Evolutionary conservation across 2,329 filamentous ascomycete species (phyloP), one percentile per base, ranked within the genome.

Genomic region (Xenosphaeropsis pyriputrescens): DNA sequence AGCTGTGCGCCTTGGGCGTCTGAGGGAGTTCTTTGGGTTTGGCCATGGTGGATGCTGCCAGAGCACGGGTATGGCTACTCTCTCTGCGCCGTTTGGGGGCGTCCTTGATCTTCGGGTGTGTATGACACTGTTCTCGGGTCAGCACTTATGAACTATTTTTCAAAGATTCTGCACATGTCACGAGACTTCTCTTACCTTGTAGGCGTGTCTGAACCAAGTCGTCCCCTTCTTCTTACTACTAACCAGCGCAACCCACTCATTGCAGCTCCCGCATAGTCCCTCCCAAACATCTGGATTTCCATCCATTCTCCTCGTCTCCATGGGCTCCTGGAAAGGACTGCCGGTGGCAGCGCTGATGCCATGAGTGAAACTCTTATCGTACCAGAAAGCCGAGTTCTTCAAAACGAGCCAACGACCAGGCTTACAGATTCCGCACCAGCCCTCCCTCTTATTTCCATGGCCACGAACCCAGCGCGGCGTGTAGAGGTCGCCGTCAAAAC

Each of bases 181-280:
- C 9, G 30, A 15, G 30, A 38, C 16, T 2, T 56, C 56, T 26
- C 22, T 26, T 58, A 83, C 80, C 70, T 89, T 91, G 64, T 91
- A 91, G 34, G 84, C 83, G 58, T 93, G 85, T 46, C 85, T 68
- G 58, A 89, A 93, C 83, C 84, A 93, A 3, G 84, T 88, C 1
- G 84, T 93, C n/a, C 83, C 83, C 62, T 89, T 88, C 65, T 89
- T 89, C 63, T 89, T 89, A 56, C 78, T 85, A 61, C 80, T 88
- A 32, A 86, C 80, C 29, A 88, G 63, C 11, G 79, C 76, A 47
- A 88, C 79, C 82, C 82, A 88, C 43, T 85, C 79, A 46, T 78
- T 79, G 59, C 82, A 88, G 52, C 75, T 79, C 36, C 79, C 75
- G 51, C 83, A 89, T 5, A 85, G 65, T 2, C 79, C 83, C 53